A percentile compares a stretch with the other conserved stretches of the same genome.
phyloP scores from a whole-genome alignment of 805 yeast genomes.

The Pichia heedii region DNA sequence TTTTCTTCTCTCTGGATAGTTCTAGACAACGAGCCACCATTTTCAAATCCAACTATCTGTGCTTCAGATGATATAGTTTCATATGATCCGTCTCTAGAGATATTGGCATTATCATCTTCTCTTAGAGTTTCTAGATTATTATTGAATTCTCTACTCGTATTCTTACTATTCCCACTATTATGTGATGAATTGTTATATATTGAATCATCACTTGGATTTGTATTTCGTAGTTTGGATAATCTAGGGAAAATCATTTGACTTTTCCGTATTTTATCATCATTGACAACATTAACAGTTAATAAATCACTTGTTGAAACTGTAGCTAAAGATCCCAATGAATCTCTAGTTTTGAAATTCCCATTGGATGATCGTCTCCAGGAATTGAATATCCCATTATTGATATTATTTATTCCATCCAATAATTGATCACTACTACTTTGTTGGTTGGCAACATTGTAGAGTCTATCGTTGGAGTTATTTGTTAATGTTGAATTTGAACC shows the following conservation, averaged over 20 bases:
- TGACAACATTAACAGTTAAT: conserved; percentile 68
- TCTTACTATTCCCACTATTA: neutral
- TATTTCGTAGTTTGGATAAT: conserved; percentile 2
- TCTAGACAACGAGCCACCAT: conserved; percentile 5
- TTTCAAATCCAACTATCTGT: conserved; percentile 10
- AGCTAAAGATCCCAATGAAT: conserved; percentile 62
- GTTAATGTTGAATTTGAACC: conserved; percentile 44
- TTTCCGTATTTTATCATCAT: conserved; percentile 38
- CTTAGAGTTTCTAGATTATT: conserved; percentile 3
- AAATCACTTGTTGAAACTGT: conserved; percentile 83
- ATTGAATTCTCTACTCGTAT: neutral
- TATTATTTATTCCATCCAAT: neutral
- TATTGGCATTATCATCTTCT: conserved; percentile 1
- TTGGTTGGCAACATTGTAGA: conserved; percentile 7
- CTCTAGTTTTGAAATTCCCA: conserved; percentile 41
- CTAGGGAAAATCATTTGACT: conserved; percentile 20
- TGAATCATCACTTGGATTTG: conserved; percentile 4
- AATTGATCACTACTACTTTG: conserved; percentile 34
- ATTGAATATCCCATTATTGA: conserved; percentile 29
- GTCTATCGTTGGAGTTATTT: conserved; percentile 25
- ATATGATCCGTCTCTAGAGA: conserved; percentile 8
- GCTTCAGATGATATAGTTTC: conserved; percentile 8
- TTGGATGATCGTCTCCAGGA: conserved; percentile 50
- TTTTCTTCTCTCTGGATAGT: conserved; percentile 4
- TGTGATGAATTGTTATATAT: neutral